Percentiles rank a stretch among this genome's conserved stretches.
phyloP scores from a whole-genome alignment of 176 grass and related monocot species.

The Eragrostis curvula region DNA sequence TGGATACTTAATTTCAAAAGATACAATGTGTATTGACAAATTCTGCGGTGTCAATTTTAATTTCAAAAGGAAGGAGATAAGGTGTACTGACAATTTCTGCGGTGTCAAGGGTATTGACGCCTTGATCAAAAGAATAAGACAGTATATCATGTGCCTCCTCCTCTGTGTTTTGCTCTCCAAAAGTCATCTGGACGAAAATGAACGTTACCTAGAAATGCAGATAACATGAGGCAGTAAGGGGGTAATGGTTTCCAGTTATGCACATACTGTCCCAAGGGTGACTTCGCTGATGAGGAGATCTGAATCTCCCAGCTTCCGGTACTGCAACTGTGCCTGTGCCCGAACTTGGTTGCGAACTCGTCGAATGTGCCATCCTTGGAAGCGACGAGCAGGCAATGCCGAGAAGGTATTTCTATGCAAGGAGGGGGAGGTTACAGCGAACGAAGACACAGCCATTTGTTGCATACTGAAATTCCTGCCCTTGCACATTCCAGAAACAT shows the following conservation, averaged over 20 bases:
- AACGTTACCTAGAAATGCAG: neutral
- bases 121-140: slow-evolving; percentile 50
- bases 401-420: neutral
- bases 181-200: slow-evolving; percentile 29
- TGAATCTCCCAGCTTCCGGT: slow-evolving; percentile 64
- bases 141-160: slow-evolving; percentile 50
- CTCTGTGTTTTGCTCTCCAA: slow-evolving; percentile 45
- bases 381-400: neutral
- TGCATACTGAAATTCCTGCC: slow-evolving; percentile 23
- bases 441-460: slow-evolving; percentile 38
- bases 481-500: slow-evolving; percentile 14
- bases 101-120: slow-evolving; percentile 52
- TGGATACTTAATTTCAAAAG: neutral
- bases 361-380: slow-evolving; percentile 13
- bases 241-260: neutral
- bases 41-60: slow-evolving; percentile 48
- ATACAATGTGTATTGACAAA: slow-evolving; percentile 35
- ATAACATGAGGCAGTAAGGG: neutral
- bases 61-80: neutral
- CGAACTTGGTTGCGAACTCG: neutral
- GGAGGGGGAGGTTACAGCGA: neutral
- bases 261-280: slow-evolving; percentile 62
- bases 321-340: slow-evolving; percentile 46
- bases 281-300: slow-evolving; percentile 68
- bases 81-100: slow-evolving; percentile 42